phyloP scores from a whole-genome alignment of 73 alveolate species.

The Symbiodinium natans region DNA sequence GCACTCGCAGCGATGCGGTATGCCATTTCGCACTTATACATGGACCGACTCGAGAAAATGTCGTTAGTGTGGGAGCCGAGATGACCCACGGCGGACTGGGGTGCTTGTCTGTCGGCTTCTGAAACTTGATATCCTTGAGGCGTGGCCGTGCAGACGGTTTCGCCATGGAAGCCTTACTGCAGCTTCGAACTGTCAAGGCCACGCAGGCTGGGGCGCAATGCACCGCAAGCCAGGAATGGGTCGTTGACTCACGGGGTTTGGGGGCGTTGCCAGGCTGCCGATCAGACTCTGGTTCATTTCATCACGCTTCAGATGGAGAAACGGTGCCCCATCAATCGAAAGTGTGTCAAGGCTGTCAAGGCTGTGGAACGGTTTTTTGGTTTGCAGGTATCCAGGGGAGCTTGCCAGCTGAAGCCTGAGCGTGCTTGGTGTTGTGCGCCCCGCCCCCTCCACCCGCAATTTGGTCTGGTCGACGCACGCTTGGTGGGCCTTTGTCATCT shows the following conservation, averaged over 20 bases:
- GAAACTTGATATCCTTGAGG: not conserved
- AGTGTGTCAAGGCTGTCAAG: too few relatives aligned
- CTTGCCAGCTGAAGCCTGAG: slow-evolving; percentile 4
- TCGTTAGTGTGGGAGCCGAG: too few relatives aligned
- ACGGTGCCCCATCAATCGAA: slow-evolving; percentile 32
- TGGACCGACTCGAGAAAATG: too few relatives aligned
- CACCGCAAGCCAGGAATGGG: not conserved
- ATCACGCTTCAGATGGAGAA: slow-evolving; percentile 69
- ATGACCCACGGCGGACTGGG: too few relatives aligned
- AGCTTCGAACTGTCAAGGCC: slow-evolving; percentile 85
- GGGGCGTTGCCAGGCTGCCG: slow-evolving; percentile 28
- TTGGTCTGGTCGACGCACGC: too few relatives aligned
- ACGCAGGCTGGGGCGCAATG: slow-evolving; percentile 24
- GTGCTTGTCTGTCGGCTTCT: too few relatives aligned
- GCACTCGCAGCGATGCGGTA: too few relatives aligned
- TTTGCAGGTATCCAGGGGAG: not conserved
- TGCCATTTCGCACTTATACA: too few relatives aligned
- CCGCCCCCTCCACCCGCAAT: too few relatives aligned
- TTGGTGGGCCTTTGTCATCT: too few relatives aligned
- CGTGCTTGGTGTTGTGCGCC: too few relatives aligned
- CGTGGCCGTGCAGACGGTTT: slow-evolving; percentile 92
- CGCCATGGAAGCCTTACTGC: slow-evolving; percentile 74
- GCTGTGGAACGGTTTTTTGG: not conserved
- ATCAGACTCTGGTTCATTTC: slow-evolving; percentile 70
- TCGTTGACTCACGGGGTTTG: not conserved